Evolutionary conservation across 257 asterid genomes (phyloP).

Genomic region (Primulina huaijiensis): DNA sequence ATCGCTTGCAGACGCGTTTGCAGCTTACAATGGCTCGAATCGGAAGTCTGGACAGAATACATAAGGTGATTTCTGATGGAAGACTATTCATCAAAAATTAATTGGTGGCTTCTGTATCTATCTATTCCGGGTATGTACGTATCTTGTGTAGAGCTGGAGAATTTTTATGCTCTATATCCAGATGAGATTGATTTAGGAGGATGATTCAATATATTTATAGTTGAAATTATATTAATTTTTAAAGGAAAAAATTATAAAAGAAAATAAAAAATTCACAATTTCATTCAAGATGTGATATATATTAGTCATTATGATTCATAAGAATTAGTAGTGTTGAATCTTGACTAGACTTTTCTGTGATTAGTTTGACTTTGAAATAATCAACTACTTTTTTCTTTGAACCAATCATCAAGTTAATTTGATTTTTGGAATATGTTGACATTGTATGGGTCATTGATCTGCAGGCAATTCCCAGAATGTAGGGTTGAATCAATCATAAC

Average conservation of each 20-base stretch:
- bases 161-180: not conserved
- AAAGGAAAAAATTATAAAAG: no score
- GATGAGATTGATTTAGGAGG: not conserved
- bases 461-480: no score
- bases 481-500: no score
- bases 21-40: slow-evolving; percentile 25
- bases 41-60: slow-evolving; percentile 43
- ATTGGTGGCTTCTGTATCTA: not conserved
- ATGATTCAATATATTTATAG: not conserved
- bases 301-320: not conserved
- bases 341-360: not conserved
- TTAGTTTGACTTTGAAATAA: not conserved
- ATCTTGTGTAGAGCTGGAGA: not conserved
- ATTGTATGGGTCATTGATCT: no score
- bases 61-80: slow-evolving; percentile 32
- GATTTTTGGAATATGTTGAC: no score
- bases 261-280: not conserved
- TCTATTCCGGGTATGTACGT: no score
- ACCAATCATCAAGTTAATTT: no score
- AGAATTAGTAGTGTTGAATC: not conserved
- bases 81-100: slow-evolving; percentile 25
- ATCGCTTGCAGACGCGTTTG: slow-evolving; percentile 38
- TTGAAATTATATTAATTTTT: no score
- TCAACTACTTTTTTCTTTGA: not conserved
- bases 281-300: no score